Base-by-base conservation (phyloP, 352 stramenopile genomes). In the Phytopythium sindhum region DNA sequence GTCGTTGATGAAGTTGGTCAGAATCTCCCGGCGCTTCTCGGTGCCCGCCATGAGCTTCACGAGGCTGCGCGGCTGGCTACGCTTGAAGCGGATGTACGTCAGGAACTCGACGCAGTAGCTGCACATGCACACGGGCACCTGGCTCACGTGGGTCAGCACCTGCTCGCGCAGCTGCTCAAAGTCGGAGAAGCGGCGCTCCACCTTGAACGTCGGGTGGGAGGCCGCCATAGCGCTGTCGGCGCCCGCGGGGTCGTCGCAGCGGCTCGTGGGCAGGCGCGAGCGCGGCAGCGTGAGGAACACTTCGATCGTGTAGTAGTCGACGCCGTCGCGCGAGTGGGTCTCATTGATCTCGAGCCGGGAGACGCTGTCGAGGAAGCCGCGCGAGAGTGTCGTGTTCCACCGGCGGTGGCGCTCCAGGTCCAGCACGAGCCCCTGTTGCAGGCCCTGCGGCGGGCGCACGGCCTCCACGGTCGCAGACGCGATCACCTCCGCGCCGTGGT, bases 81-180 rank as follows among this genome's bases (percentile, higher is more conserved):
- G 65, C 64, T 80, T 74, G 66, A 75, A 80, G 55, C 69, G 72
- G 39, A 80, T 77, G 64, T 77, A 80, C 14, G 73, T 57, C 26
- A 80, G 44, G 59, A 80, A 75, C 24, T 75, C 69, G 57, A 69
- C 64, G 67, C 72, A 80, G 60, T 80, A 77, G 47, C 67, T 61
- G 39, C 72, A 77, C 19, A 61, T 69, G 63, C 72, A 78, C 50
- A 72, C 65, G 41, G 68, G 72, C 63, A 76, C 70, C 62, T 44
- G 65, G 63, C 63, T 72, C 41, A 78, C 72, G 26, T 53, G 64
- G 6, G 53, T 65, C 10, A 75, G 62, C 50, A 84, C 69, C 14
- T 86, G 69, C 44, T 77, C 54, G 29, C 76, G 74, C 37, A 89
- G 59, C 57, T 75, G 61, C 44, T 78, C 70, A 59, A 89, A 89